Evolutionary conservation across 345 rosid genomes (phyloP).

Genomic region (Rhodamnia rubescens): DNA sequence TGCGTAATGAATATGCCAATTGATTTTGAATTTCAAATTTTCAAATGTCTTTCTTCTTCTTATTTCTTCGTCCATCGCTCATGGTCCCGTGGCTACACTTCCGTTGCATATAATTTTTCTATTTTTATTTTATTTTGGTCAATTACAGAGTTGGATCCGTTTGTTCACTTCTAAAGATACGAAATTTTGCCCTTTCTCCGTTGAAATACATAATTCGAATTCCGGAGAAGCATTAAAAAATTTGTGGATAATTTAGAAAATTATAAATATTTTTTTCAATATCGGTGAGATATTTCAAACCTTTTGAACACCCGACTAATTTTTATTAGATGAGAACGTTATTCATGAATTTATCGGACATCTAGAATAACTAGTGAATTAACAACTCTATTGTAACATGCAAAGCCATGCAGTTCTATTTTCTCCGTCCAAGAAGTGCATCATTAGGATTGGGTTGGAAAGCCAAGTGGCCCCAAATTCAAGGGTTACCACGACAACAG

Average conservation of each 20-base stretch:
- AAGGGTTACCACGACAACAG: no score
- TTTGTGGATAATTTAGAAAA: neutral
- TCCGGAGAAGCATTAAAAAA: neutral
- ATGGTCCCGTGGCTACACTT: neutral
- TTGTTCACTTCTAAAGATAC: neutral
- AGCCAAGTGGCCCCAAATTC: no score
- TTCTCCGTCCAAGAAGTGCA: no score
- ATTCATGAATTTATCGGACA: no score
- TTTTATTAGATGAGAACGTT: no score
- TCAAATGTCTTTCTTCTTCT: neutral
- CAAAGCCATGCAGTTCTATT: no score
- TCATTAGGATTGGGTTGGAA: no score
- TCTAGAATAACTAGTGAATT: no score
- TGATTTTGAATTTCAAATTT: neutral
- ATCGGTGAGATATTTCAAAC: neutral
- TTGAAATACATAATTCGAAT: neutral
- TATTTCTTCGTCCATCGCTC: neutral
- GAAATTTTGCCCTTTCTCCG: neutral
- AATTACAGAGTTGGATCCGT: neutral
- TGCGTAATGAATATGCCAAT: neutral
- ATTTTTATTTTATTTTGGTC: neutral
- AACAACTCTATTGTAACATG: no score
- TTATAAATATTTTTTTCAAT: neutral
- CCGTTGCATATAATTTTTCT: neutral
- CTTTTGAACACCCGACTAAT: neutral